Percentiles rank a stretch among this genome's conserved stretches.
Evolutionary conservation across 139 green algal species (phyloP).

Genomic region (Chlamydomonas eustigma): DNA sequence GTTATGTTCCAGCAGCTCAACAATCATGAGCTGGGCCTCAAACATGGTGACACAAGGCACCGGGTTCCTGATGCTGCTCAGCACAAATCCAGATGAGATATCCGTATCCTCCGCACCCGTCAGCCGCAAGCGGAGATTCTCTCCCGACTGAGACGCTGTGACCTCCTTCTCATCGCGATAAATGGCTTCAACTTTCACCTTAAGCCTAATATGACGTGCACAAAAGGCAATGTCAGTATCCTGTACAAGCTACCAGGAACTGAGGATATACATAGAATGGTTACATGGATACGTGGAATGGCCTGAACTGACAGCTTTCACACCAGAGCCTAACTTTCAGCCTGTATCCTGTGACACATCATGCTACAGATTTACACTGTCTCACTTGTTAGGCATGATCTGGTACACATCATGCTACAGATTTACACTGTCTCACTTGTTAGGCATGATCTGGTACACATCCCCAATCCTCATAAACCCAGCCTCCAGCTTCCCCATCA

Average conservation of each 20-base stretch:
- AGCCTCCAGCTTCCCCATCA: slow-evolving; percentile 97
- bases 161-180: slow-evolving; percentile 92
- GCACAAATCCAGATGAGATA: slow-evolving; percentile 87
- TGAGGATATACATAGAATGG: too few relatives aligned
- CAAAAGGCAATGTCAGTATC: too few relatives aligned
- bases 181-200: slow-evolving; percentile 84
- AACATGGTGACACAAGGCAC: slow-evolving; percentile 68
- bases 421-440: slow-evolving; percentile 74
- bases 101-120: slow-evolving; percentile 77
- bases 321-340: too few relatives aligned
- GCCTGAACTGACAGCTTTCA: too few relatives aligned
- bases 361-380: not conserved
- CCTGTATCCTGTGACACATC: not conserved
- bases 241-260: too few relatives aligned
- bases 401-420: not conserved
- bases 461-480: slow-evolving; percentile 81
- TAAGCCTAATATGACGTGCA: too few relatives aligned
- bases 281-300: too few relatives aligned
- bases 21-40: slow-evolving; percentile 76
- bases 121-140: slow-evolving; percentile 81
- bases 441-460: slow-evolving; percentile 89
- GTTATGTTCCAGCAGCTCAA: slow-evolving; percentile 90
- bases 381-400: slow-evolving; percentile 1
- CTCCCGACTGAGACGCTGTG: slow-evolving; percentile 53
- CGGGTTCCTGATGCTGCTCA: slow-evolving; percentile 67